Conservation (phyloP, 805 yeast genomes). For the Hanseniaspora valbyensis region DNA sequence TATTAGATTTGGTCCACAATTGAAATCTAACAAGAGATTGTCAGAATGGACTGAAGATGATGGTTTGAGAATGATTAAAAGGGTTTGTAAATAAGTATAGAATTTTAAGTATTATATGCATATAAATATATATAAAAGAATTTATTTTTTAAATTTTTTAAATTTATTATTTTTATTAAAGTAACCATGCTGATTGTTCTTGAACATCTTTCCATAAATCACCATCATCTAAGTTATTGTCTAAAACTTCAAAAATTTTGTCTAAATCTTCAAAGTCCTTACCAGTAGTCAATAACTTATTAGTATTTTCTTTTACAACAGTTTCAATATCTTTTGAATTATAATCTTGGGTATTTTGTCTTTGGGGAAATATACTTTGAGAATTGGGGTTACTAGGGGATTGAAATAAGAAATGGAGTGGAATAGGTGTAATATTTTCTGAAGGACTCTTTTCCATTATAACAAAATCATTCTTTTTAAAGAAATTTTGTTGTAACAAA, state of each 20-base stretch:
- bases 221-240: slow-evolving; percentile 27
- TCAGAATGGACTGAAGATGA: slow-evolving; percentile 53
- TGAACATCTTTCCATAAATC: slow-evolving; percentile 70
- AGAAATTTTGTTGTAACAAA: not conserved
- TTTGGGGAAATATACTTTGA: not conserved
- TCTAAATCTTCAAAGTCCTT: slow-evolving; percentile 31
- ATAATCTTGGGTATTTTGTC: not conserved
- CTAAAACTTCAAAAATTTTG: slow-evolving; percentile 26
- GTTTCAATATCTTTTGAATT: slow-evolving; percentile 1
- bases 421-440: slow-evolving; percentile 1
- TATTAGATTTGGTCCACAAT: slow-evolving; percentile 24
- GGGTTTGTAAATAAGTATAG: slow-evolving; percentile 24
- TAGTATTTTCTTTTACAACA: slow-evolving; percentile 25
- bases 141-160: too few relatives aligned
- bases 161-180: slow-evolving; percentile 17
- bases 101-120: too few relatives aligned
- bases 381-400: not conserved
- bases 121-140: not conserved
- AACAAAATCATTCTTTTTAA: not conserved
- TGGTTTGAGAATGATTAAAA: slow-evolving; percentile 36
- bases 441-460: not conserved
- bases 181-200: slow-evolving; percentile 64
- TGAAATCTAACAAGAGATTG: slow-evolving; percentile 42
- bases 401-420: slow-evolving; percentile 5
- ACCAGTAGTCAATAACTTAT: slow-evolving; percentile 26